Base-by-base conservation (phyloP, 805 yeast genomes). In the Kodamaea leandrae region DNA sequence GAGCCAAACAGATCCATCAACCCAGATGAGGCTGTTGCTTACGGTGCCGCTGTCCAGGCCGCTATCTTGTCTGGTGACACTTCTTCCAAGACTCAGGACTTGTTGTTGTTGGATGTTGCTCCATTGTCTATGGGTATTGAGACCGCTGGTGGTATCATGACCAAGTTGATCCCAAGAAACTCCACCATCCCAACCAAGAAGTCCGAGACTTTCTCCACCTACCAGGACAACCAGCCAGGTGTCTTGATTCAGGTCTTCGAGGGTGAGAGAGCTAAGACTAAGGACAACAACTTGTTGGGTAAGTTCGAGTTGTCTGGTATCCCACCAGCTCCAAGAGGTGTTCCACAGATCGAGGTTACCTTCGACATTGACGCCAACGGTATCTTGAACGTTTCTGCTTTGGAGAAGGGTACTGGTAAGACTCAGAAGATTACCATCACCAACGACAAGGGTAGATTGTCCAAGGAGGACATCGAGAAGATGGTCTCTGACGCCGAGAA, bases 121-220 rank as follows among this genome's bases (percentile, higher is more conserved):
- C 97, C 98, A 71, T 79, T 90, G 66, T 90, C 97, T 42, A 70
- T 89, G 58, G 98, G 98, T 82, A 89, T 90, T 72, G 97, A 90
- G 77, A 90, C 96, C 55, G 96, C 96, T 61, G 97, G 98, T 78
- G 97, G 97, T 82, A 90, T 89, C 73, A 89, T 90, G 96, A 90
- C 96, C 69, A 87, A 87, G 76, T 82, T 90, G 74, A 90, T 91
- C 61, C 96, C 96, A 76, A 86, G 99, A 80, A 91, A 91, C 86
- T 84, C 96, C 43, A 88, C 96, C 48, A 88, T 90, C 57, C 98
- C 98, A 72, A 86, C 96, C 70, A 89, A 89, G 82, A 90, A 90
- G 77, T 87, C 96, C 30, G 96, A 89, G 78, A 82, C 86, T 52
- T 90, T 90, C 85, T 87, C 96, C 50, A 90, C 98, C 52, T 87